Evolutionary conservation across 1,284 basidiomycete species (phyloP).

Genomic region (Pseudozyma hubeiensis): DNA sequence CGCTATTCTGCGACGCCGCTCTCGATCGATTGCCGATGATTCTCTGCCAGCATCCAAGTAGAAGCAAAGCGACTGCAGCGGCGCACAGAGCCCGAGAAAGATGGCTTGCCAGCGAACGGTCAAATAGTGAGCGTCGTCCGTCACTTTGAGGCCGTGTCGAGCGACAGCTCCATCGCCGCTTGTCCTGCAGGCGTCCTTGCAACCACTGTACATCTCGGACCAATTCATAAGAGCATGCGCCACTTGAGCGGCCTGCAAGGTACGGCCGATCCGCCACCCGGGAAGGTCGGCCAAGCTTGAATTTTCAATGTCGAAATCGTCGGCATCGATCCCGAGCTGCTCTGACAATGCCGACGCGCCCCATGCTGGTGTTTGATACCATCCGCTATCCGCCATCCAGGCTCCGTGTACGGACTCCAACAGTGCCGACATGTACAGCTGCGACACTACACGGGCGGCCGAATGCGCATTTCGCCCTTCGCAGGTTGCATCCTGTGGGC

Average conservation of each 20-base stretch:
- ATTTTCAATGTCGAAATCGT: constrained; percentile 19
- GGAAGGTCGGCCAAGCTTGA: constrained; percentile 26
- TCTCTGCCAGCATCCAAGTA: constrained; percentile 17
- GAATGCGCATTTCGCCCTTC: neutral
- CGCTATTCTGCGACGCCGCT: constrained; percentile 13
- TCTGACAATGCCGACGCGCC: constrained; percentile 21
- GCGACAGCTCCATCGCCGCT: constrained; percentile 1
- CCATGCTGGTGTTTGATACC: constrained; percentile 33
- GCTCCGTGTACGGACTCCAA: constrained; percentile 40
- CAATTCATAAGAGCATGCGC: constrained; percentile 48
- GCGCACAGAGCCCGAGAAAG: constrained; percentile 32
- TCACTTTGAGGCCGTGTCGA: constrained; percentile 19
- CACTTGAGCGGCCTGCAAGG: constrained; percentile 25
- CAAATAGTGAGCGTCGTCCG: constrained; percentile 28
- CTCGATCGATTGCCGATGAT: neutral
- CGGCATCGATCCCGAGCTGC: constrained; percentile 24
- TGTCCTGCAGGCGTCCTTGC: constrained; percentile 13
- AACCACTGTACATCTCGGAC: constrained; percentile 44
- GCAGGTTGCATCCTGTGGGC: neutral
- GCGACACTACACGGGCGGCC: constrained; percentile 28
- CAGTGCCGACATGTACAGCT: constrained; percentile 35
- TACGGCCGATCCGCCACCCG: constrained; percentile 35
- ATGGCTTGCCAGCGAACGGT: constrained; percentile 44
- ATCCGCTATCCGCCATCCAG: constrained; percentile 42
- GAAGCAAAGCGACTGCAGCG: constrained; percentile 35